Percentiles rank a stretch among this genome's conserved stretches.
Evolutionary conservation across 2,329 filamentous ascomycete genomes (phyloP).

Genomic region (Aciculosporium take): DNA sequence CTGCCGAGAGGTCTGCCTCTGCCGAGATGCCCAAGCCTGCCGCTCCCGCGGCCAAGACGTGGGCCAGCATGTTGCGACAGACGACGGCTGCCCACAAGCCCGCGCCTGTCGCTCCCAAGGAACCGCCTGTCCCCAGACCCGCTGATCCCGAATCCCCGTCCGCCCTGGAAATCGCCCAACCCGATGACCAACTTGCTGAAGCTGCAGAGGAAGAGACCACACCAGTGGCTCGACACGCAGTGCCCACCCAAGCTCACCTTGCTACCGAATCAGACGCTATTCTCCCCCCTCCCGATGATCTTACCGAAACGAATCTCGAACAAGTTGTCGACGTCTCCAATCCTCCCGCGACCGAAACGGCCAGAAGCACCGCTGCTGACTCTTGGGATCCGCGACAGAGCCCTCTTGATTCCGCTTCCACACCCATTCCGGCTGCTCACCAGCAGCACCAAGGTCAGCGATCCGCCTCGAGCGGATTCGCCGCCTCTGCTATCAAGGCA

Average conservation of each 20-base stretch:
- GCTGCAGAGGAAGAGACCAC: constrained; percentile 22
- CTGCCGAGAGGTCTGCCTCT: constrained; percentile 19
- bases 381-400: constrained; percentile 60
- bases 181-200: constrained; percentile 22
- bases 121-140: constrained; percentile 24
- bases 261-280: constrained; percentile 36
- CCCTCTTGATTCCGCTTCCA: constrained; percentile 45
- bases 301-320: constrained; percentile 87
- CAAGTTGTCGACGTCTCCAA: constrained; percentile 72
- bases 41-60: constrained; percentile 40
- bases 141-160: constrained; percentile 23
- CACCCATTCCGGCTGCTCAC: constrained; percentile 50
- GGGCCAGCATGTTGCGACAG: constrained; percentile 62
- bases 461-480: constrained; percentile 50
- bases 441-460: constrained; percentile 45
- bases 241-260: constrained; percentile 11
- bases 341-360: constrained; percentile 65
- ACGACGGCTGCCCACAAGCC: constrained; percentile 44
- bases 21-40: constrained; percentile 25
- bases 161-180: constrained; percentile 17
- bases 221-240: constrained; percentile 19
- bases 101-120: constrained; percentile 15
- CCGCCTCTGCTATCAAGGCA: constrained; percentile 70
- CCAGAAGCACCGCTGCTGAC: constrained; percentile 77
- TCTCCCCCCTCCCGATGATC: constrained; percentile 58